Base-by-base conservation (phyloP, 2,329 filamentous ascomycete genomes). In the Neopestalotiopsis sp. region DNA sequence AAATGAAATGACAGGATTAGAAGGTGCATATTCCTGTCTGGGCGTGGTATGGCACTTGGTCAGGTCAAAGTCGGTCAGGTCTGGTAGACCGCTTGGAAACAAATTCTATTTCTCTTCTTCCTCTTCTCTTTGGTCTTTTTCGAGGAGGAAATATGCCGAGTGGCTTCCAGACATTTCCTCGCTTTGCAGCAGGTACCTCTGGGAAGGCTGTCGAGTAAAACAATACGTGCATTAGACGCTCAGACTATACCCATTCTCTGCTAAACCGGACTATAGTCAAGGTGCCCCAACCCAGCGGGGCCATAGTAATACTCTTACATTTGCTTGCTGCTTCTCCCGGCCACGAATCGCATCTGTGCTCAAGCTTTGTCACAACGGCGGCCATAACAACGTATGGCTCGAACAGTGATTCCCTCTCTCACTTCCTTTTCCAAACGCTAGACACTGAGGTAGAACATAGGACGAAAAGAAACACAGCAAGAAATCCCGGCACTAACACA, bases 1-100 rank as follows among this genome's bases (percentile, higher is more conserved):
- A 40, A 64, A 49, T 52, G 14, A 64, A 52, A 64, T 64, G 61
- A 52, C 61, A 64, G 61, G 61, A 64, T 28, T 24, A 40, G 5
- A 17, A 49, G 17, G 20, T 52, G 45, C 45, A 52, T 24, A 7
- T n/a, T 49, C 4, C 20, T 20, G n/a, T 24, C 17, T 52, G 17
- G 17, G 45, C n/a, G 17, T 24, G n/a, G 34, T 52, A n/a, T 52
- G n/a, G 45, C 45, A 9, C 10, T 20, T 52, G 45, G 45, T 17
- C 17, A n/a, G 45, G 17, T 7, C 45, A 49, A 28, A 28, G 24
- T 28, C 24, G 24, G 24, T 28, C 24, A 28, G 24, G 24, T 28
- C 24, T 49, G 14, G 17, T 20, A 49, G 14, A 49, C 45, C n/a
- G 7, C n/a, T n/a, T n/a, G n/a, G 45, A n/a, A 24, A 52, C 45